Base-by-base conservation (phyloP, 129 eudicot genomes). In the Helichrysum umbraculigerum region DNA sequence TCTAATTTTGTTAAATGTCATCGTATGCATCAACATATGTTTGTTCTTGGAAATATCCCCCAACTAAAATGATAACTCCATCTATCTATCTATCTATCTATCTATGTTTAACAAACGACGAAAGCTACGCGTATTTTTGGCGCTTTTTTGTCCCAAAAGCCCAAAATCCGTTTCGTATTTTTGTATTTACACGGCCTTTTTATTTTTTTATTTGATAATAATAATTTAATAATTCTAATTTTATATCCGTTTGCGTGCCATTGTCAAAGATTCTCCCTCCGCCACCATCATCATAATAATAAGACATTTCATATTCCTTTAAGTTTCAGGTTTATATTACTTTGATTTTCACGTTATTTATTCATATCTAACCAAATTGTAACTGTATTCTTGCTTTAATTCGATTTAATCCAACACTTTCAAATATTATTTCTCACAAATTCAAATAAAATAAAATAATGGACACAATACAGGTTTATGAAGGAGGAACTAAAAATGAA, bases 211-310 rank as follows among this genome's bases (percentile, higher is more conserved):
- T 41, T 41, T 39, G 0, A 0, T 6, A 0, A 5, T 5, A 37
- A 5, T 37, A 5, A 37, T 37, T 37, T 37, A 37, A 5, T 5
- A 5, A 37, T 37, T 37, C 4, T 34, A 5, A 52, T 19, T 11
- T 3, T 60, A 3, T 37, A 60, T 7, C 37, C 63, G 62, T 78
- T 73, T 73, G 79, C 83, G 70, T 80, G 70, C 47, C 29, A 10
- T 66, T 56, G 50, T 80, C 74, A 80, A 80, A 73, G 83, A 80
- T 80, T 74, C 83, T 80, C 75, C 79, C 83, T 80, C 75, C 79
- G 75, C 75, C 79, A 39, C 50, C 70, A 44, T 35, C 73, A n/a
- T n/a, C n/a, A n/a, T n/a, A n/a, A 29, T 22, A 28, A 65, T 47
- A 41, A 61, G 19, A 54, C 35, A 28, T 62, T 44, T 77, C 9